These are phyloP conservation scores for Geotrichum aggregatum DNA, from an alignment of 1,139 yeast genomes.

Conservation along the genomic window DNA sequence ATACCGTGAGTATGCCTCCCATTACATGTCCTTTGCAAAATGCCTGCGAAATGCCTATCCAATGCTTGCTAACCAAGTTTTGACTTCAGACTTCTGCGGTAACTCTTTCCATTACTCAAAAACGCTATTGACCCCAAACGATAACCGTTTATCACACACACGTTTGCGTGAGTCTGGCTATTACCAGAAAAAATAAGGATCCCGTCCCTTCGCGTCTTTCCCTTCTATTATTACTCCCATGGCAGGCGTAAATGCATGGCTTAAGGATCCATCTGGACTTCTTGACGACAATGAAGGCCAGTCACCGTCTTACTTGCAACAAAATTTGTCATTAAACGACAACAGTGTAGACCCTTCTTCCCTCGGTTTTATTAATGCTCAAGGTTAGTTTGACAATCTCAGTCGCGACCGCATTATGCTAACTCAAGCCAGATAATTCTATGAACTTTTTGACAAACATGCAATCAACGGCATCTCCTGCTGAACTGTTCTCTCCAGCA, in stretches of 20 bases:
- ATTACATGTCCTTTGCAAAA: no score
- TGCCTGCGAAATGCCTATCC: no score
- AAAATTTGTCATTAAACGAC: constrained; percentile 1
- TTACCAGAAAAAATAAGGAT: no score
- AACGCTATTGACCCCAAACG: no score
- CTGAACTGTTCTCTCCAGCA: constrained; percentile 11
- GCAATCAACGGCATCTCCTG: constrained; percentile 1
- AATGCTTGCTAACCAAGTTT: no score
- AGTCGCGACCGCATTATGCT: no score
- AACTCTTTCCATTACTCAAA: no score
- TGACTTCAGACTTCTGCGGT: no score
- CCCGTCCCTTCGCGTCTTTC: not conserved
- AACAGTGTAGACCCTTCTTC: constrained; percentile 2
- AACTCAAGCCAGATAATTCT: constrained; percentile 5
- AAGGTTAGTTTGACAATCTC: constrained; percentile 14
- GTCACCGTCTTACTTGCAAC: not conserved
- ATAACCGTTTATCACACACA: no score
- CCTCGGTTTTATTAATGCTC: constrained; percentile 1
- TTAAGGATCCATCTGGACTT: constrained; percentile 14
- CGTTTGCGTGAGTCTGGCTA: no score
- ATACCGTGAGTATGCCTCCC: no score
- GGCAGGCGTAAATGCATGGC: constrained; percentile 18
- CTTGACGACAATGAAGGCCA: constrained; percentile 1
- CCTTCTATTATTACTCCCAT: not conserved
- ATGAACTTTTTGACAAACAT: constrained; percentile 9